phyloP scores from a whole-genome alignment of 1,139 yeast species.

The Ogataea hybrid region DNA sequence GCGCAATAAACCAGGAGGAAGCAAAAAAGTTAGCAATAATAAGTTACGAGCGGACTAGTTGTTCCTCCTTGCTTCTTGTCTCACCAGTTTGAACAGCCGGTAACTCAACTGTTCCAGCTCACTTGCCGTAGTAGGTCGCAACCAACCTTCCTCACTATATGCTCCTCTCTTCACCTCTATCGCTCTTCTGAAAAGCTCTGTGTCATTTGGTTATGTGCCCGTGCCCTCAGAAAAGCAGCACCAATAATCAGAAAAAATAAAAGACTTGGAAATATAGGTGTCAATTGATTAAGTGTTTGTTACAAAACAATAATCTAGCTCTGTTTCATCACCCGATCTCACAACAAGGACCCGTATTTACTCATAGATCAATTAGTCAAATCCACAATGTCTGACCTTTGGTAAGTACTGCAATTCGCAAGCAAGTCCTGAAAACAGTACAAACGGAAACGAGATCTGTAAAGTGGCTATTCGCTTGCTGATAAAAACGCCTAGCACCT shows the following conservation, averaged over 20 bases:
- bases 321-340: conserved; percentile 2
- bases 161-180: not conserved
- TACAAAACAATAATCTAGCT: conserved; percentile 2
- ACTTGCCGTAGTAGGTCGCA: not conserved
- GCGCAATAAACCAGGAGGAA: no score
- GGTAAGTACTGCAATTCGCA: conserved; percentile 24
- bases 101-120: no score
- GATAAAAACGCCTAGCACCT: not conserved
- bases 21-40: no score
- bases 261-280: conserved; percentile 10
- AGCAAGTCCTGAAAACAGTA: conserved; percentile 1
- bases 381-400: conserved; percentile 31
- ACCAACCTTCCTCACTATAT: not conserved
- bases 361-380: conserved; percentile 4
- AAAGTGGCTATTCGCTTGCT: not conserved
- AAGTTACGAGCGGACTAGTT: no score
- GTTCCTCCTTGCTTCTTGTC: no score
- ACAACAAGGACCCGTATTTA: conserved; percentile 2
- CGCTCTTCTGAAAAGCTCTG: not conserved
- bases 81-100: no score
- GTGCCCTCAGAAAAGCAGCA: conserved; percentile 5
- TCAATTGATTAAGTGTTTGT: conserved; percentile 8
- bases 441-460: not conserved
- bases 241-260: conserved; percentile 5
- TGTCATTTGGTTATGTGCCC: conserved; percentile 4